These are phyloP conservation scores for Colletotrichum truncatum DNA, from an alignment of 2,329 filamentous ascomycete species.

Conservation along the genomic window DNA sequence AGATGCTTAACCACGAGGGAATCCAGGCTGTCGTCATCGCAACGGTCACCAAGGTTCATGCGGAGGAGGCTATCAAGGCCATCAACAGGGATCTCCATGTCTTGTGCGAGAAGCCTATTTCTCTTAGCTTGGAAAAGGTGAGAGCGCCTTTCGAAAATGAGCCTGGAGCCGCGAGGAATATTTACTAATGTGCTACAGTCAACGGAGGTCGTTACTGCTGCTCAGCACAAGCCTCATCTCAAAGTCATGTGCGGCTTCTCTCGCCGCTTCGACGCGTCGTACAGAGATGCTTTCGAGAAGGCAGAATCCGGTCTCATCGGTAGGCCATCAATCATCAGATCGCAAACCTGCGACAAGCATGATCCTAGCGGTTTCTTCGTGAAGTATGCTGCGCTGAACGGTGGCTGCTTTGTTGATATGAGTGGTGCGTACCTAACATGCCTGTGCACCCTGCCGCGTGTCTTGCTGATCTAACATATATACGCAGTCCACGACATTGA, in stretches of 20 bases:
- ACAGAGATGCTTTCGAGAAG: conserved; percentile 66
- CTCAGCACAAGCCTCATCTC: conserved; percentile 62
- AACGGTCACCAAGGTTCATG: conserved; percentile 61
- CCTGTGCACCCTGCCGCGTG: no score
- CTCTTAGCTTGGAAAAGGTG: conserved; percentile 67
- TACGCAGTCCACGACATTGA: conserved; percentile 13
- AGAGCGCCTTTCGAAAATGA: conserved; percentile 36
- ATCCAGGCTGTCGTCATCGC: conserved; percentile 52
- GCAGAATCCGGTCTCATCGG: conserved; percentile 65
- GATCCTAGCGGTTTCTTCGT: conserved; percentile 75
- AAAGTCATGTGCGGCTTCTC: conserved; percentile 65
- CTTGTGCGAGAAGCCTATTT: conserved; percentile 67
- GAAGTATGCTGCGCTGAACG: conserved; percentile 70
- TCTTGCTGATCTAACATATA: not conserved
- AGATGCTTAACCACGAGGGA: conserved; percentile 52
- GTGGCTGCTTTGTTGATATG: conserved; percentile 74
- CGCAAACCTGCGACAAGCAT: conserved; percentile 74
- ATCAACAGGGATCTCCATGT: conserved; percentile 65
- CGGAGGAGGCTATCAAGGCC: conserved; percentile 64
- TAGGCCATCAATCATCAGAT: conserved; percentile 66
- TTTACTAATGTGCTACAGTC: conserved; percentile 55
- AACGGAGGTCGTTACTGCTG: conserved; percentile 61
- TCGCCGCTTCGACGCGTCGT: conserved; percentile 68
- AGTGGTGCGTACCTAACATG: not conserved
- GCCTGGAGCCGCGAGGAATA: not conserved